phyloP scores from a whole-genome alignment of 345 rosid species.

The Lenwebbia sp. region DNA sequence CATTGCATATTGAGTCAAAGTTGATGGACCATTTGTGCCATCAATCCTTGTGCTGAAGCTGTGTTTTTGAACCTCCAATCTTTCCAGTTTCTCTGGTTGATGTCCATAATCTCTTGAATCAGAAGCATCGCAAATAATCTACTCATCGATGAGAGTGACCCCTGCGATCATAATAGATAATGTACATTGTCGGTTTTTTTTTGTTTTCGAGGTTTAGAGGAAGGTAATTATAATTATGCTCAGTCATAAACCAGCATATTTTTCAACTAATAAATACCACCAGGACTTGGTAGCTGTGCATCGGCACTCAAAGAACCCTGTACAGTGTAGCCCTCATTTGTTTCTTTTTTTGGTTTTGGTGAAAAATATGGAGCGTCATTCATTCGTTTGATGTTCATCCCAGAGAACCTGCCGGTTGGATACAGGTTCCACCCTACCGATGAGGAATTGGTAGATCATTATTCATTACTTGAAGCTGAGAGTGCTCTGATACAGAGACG shows the following conservation, averaged over 20 bases:
- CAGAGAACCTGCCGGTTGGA: background rate
- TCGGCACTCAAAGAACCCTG: background rate
- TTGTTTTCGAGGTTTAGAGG: background rate
- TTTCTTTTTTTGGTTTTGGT: background rate
- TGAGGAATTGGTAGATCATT: background rate
- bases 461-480: background rate
- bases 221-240: background rate
- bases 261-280: background rate
- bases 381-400: background rate
- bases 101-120: background rate
- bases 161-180: background rate
- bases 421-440: background rate
- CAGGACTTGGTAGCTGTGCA: background rate
- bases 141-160: background rate
- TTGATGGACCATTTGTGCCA: too few species aligned
- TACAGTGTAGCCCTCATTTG: background rate
- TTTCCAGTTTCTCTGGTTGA: background rate
- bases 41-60: background rate
- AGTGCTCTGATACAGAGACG: background rate
- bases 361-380: background rate
- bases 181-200: background rate
- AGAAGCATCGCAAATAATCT: background rate
- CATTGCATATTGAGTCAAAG: too few species aligned
- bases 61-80: background rate
- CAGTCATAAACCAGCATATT: background rate